Conservation (phyloP, 305 asterid species). For the Solanum hybrid region DNA sequence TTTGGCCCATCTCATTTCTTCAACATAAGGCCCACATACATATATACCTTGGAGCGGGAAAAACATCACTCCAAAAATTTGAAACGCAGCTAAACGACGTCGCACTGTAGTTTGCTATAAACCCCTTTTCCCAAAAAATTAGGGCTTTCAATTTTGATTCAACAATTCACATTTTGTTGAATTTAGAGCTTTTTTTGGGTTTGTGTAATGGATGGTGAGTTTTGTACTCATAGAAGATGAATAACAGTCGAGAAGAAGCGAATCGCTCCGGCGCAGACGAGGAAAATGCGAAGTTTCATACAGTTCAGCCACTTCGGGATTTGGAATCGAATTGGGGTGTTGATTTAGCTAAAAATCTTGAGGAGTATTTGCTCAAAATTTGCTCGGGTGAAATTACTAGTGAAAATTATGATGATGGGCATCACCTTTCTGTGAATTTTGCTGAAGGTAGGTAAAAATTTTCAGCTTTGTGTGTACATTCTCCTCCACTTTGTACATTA, state of each 20-base stretch:
- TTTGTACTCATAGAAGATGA: background rate
- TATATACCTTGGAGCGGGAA: slow-evolving; percentile 10
- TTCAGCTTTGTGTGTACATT: background rate
- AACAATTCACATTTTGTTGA: background rate
- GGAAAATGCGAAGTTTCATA: slow-evolving; percentile 32
- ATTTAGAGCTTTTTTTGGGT: background rate
- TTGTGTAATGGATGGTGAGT: background rate
- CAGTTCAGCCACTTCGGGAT: slow-evolving; percentile 73
- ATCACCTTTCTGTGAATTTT: slow-evolving; percentile 48
- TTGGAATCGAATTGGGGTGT: slow-evolving; percentile 86
- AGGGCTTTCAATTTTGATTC: background rate
- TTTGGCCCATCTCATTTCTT: background rate
- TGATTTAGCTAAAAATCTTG: slow-evolving; percentile 75
- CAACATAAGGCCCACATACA: background rate
- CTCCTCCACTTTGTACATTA: background rate
- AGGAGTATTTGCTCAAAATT: slow-evolving; percentile 69
- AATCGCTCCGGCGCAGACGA: background rate
- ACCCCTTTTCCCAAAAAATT: background rate
- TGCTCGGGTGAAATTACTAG: slow-evolving; percentile 74
- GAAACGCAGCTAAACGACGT: background rate
- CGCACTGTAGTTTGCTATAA: background rate
- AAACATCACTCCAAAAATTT: background rate
- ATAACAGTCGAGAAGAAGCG: background rate
- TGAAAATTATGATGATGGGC: slow-evolving; percentile 31
- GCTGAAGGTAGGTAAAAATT: slow-evolving; percentile 56